These are phyloP conservation scores for Eimeria maxima DNA, from an alignment of 169 alveolate species.

Conservation along the genomic window DNA sequence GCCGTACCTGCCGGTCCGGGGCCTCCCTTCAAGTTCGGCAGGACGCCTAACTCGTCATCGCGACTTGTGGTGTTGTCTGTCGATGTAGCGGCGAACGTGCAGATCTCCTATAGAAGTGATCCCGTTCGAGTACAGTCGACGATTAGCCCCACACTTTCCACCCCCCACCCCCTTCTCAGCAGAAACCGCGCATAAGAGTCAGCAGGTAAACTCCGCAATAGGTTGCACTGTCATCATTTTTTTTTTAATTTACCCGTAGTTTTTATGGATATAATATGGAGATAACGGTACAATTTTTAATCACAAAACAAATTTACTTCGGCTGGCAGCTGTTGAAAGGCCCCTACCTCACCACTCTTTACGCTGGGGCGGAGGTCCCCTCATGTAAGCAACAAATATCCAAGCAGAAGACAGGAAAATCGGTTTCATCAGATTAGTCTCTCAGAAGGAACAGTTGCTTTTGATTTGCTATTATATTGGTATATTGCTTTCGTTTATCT, in stretches of 20 bases:
- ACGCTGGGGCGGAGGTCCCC: neutral
- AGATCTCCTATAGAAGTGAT: conserved; percentile 86
- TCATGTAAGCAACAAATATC: neutral
- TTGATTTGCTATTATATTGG: neutral
- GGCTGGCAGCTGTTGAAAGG: too few relatives aligned
- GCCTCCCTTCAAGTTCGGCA: conserved; percentile 83
- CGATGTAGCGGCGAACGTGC: conserved; percentile 85
- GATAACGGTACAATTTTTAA: too few relatives aligned
- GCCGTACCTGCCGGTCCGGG: conserved; percentile 51
- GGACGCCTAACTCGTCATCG: conserved; percentile 84
- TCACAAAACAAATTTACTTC: too few relatives aligned
- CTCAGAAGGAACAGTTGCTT: neutral
- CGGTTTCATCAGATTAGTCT: neutral
- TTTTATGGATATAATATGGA: neutral
- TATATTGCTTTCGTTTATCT: neutral
- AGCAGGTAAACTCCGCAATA: neutral
- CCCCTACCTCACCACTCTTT: neutral
- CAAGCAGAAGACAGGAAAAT: neutral
- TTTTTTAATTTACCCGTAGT: too few relatives aligned
- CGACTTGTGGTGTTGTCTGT: conserved; percentile 85
- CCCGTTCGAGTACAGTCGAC: conserved; percentile 88
- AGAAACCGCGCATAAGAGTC: conserved; percentile 5
- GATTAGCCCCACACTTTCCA: neutral
- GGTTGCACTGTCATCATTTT: neutral
- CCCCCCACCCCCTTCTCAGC: conserved; percentile 12